Evolutionary conservation across 257 asterid species (phyloP).

Genomic region (Dorcoceras hygrometricum): DNA sequence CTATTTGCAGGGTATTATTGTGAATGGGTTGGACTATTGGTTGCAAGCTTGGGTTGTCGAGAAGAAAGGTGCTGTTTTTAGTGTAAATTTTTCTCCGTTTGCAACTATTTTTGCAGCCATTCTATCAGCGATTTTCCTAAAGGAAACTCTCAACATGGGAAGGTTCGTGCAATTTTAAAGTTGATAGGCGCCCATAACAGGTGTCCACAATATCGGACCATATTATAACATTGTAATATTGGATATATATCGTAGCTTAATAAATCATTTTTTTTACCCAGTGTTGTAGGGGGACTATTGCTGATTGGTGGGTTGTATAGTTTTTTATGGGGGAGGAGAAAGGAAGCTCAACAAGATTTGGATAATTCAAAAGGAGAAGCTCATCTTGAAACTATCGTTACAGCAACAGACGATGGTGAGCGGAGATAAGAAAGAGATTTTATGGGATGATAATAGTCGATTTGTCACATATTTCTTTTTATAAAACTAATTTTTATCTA

Average conservation of each 20-base stretch:
- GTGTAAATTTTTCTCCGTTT: conserved; percentile 43
- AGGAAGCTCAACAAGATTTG: conserved; percentile 24
- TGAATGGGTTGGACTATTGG: conserved; percentile 42
- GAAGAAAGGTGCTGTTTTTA: conserved; percentile 58
- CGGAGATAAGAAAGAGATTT: not conserved
- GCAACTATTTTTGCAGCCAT: conserved; percentile 47
- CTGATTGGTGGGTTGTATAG: conserved; percentile 45
- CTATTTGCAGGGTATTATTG: conserved; percentile 41
- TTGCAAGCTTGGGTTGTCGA: conserved; percentile 53
- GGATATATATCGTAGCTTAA: too few relatives aligned
- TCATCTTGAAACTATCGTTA: conserved; percentile 26
- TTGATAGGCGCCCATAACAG: too few relatives aligned
- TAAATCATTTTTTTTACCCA: not conserved
- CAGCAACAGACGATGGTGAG: conserved; percentile 1
- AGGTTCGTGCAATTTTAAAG: conserved; percentile 24
- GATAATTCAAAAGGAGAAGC: conserved; percentile 23
- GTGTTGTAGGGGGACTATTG: conserved; percentile 38
- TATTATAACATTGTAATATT: too few relatives aligned
- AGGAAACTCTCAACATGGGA: conserved; percentile 57
- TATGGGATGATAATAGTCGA: too few relatives aligned
- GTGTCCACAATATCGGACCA: too few relatives aligned
- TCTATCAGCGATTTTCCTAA: conserved; percentile 44
- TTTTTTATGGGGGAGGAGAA: conserved; percentile 51
- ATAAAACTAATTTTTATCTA: too few relatives aligned
- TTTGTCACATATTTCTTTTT: too few relatives aligned